Base-by-base conservation (phyloP, 2,329 filamentous ascomycete species). In the Exophiala spinifera region DNA sequence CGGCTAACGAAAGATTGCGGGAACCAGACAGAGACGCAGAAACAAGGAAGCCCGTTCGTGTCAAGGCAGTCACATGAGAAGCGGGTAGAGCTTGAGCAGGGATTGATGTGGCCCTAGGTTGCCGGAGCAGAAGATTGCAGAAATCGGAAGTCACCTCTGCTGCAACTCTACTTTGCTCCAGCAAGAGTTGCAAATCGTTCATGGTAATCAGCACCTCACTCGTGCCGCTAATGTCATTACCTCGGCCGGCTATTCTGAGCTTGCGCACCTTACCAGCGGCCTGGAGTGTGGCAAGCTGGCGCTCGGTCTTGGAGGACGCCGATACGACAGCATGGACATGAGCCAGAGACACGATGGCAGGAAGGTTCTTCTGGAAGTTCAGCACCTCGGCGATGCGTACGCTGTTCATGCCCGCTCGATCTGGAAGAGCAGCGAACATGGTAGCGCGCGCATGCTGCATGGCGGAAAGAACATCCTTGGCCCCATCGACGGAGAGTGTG, bases 381-480 rank as follows among this genome's bases (percentile, higher is more conserved):
- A 86, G 67, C 1, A 84, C 76, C 57, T 83, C 77, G 3, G 81
- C 76, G 43, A 84, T 84, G 8, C 79, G 75, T 7, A 76, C 79
- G 55, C 80, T 83, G 64, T 81, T 82, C 82, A 86, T 84, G 3
- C 83, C 83, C 0, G 80, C 74, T 8, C 75, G 72, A 23, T 78
- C 74, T 0, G 83, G 83, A 15, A 86, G 70, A 10, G 77, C 70
- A 47, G 76, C 76, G 62, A 85, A 86, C 72, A 81, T 81, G 25
- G 69, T 72, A 13, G 69, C 68, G 19, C 72, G 75, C 31, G 82
- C 76, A 65, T 82, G 74, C 46, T 74, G 67, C 33, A 85, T 76
- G 11, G 79, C 79, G 60, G 81, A 76, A 6, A 75, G 69, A 3
- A 82, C 76, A 67, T 77, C 74, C 43, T 72, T 68, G 14, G 78